These are phyloP conservation scores for Pichia phayaonensis DNA, from an alignment of 805 yeast species.

Conservation along the genomic window DNA sequence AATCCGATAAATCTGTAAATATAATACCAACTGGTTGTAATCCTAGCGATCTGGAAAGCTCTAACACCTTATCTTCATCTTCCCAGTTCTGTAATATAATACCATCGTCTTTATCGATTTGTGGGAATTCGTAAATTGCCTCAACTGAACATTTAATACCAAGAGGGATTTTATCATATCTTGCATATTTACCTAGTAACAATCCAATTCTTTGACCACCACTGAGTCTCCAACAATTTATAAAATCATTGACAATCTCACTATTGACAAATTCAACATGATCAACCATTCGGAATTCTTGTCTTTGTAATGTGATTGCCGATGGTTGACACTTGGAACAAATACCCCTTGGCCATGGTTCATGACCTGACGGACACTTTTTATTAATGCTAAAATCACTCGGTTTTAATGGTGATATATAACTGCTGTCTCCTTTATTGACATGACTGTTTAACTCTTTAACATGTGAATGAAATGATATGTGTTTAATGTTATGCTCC, in stretches of 20 bases:
- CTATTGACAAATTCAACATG: conserved; percentile 87
- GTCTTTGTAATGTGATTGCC: conserved; percentile 86
- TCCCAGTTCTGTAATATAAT: conserved; percentile 51
- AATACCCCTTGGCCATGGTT: conserved; percentile 91
- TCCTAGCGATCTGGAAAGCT: conserved; percentile 52
- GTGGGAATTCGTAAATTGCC: conserved; percentile 91
- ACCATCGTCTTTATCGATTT: conserved; percentile 80
- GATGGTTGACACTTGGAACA: conserved; percentile 97
- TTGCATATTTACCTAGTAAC: conserved; percentile 73
- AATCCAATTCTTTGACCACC: conserved; percentile 85
- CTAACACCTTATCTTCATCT: conserved; percentile 44
- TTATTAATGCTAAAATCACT: conserved; percentile 59
- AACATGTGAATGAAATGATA: conserved; percentile 77
- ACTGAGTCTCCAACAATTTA: conserved; percentile 84
- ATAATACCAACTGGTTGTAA: conserved; percentile 70
- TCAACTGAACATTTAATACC: conserved; percentile 94
- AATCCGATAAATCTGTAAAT: conserved; percentile 83
- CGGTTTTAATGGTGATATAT: conserved; percentile 72
- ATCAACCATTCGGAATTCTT: conserved; percentile 90
- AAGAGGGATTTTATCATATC: conserved; percentile 76
- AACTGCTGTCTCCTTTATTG: conserved; percentile 58
- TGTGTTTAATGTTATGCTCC: conserved; percentile 75
- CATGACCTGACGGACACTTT: conserved; percentile 72
- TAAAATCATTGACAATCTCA: conserved; percentile 67
- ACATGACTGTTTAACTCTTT: conserved; percentile 62